A percentile compares a stretch with the other conserved stretches of the same genome.
Evolutionary conservation across 768 basidiomycete species (phyloP).

Genomic region (Podaxis sp.): DNA sequence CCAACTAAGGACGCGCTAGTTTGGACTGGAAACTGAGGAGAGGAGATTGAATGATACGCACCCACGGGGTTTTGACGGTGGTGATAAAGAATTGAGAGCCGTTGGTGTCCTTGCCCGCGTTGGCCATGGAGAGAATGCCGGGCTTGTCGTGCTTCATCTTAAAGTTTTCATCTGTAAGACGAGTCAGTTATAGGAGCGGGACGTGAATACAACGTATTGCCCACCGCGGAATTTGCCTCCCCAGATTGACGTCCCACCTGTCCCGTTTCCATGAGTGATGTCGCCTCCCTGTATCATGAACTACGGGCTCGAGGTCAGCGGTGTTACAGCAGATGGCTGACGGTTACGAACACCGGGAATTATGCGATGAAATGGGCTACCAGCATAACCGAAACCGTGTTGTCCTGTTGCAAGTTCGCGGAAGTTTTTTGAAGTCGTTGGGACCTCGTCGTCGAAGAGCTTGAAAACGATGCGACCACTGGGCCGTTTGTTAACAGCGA

Average conservation of each 20-base stretch:
- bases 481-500: constrained; percentile 54
- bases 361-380: constrained; percentile 67
- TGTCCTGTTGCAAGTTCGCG: constrained; percentile 69
- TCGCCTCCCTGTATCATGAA: constrained; percentile 91
- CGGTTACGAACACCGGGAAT: constrained; percentile 51
- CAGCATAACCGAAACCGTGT: constrained; percentile 69
- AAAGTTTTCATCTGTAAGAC: constrained; percentile 77
- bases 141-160: constrained; percentile 61
- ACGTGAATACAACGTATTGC: constrained; percentile 14
- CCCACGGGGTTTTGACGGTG: constrained; percentile 65
- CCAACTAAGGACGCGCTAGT: constrained; percentile 32
- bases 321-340: neutral
- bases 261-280: constrained; percentile 72
- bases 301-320: constrained; percentile 21
- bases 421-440: constrained; percentile 78
- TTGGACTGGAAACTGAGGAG: neutral
- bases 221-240: constrained; percentile 72
- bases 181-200: neutral
- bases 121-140: constrained; percentile 76
- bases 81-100: constrained; percentile 87
- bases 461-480: constrained; percentile 77
- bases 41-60: constrained; percentile 18
- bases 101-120: constrained; percentile 77
- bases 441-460: constrained; percentile 79
- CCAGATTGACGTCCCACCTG: constrained; percentile 84